phyloP scores from a whole-genome alignment of 169 alveolate genomes.

The Amoebophrya sp. region DNA sequence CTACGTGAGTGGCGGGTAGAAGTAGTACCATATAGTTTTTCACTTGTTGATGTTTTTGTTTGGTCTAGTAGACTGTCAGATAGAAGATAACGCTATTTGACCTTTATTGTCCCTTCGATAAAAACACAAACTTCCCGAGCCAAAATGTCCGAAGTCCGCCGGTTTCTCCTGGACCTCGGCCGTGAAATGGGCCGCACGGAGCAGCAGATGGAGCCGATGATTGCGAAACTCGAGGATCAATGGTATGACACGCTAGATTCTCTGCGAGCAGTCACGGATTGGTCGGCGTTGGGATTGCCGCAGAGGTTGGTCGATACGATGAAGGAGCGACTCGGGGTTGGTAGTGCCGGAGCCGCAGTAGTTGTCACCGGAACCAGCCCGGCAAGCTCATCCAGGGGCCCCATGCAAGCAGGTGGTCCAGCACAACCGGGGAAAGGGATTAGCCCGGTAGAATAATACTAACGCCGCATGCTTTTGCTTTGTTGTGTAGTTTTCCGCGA shows the following conservation, averaged over 20 bases:
- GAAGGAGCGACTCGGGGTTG: background rate
- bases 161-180: background rate
- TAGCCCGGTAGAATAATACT: too few species aligned
- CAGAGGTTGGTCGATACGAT: background rate
- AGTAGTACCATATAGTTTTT: too few species aligned
- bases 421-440: too few species aligned
- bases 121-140: background rate
- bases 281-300: background rate
- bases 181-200: background rate
- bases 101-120: background rate
- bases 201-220: background rate
- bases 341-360: background rate
- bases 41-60: too few species aligned
- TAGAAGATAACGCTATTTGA: background rate
- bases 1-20: too few species aligned
- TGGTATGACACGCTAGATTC: background rate
- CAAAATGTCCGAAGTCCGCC: background rate
- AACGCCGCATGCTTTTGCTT: too few species aligned
- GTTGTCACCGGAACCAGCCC: too few species aligned
- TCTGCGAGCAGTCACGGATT: background rate
- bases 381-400: too few species aligned
- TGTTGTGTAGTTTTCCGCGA: background rate
- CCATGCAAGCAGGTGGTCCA: too few species aligned
- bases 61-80: background rate
- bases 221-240: slow-evolving; percentile 7